These are phyloP conservation scores for Camellia japonica DNA, from an alignment of 148 eudicot genomes.

Conservation along the genomic window DNA sequence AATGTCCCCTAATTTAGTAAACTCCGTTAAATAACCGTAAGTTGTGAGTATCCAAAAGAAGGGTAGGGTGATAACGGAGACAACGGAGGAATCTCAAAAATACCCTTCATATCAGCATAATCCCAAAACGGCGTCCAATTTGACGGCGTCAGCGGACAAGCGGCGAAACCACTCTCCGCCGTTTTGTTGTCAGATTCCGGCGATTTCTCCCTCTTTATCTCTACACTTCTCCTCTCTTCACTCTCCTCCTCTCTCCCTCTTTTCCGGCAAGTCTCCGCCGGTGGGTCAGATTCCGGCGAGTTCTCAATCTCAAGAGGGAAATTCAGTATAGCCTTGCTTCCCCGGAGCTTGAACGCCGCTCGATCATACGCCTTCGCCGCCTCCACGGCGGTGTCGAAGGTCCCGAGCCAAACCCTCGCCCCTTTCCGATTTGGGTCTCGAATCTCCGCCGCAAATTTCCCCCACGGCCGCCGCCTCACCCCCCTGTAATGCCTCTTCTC, in stretches of 20 bases:
- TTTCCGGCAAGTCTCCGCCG: constrained; percentile 18
- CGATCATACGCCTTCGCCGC: constrained; percentile 35
- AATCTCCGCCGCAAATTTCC: constrained; percentile 36
- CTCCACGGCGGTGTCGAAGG: constrained; percentile 29
- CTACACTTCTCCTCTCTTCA: background rate
- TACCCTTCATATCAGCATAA: constrained; percentile 22
- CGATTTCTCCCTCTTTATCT: constrained; percentile 16
- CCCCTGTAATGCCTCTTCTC: constrained; percentile 25
- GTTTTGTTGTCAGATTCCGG: background rate
- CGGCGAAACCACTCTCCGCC: constrained; percentile 4
- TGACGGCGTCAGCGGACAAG: constrained; percentile 40
- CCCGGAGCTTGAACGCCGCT: constrained; percentile 32
- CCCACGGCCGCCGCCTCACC: constrained; percentile 35
- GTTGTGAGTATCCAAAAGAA: constrained; percentile 10
- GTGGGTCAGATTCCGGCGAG: background rate
- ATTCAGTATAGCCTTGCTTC: constrained; percentile 31
- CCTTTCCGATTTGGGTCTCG: constrained; percentile 31
- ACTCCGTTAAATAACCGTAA: constrained; percentile 12
- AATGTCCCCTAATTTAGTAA: background rate
- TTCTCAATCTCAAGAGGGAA: constrained; percentile 27
- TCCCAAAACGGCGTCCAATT: constrained; percentile 35
- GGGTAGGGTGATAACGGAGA: constrained; percentile 36
- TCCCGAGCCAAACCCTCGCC: constrained; percentile 33
- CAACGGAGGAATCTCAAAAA: constrained; percentile 35
- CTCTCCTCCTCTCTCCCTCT: constrained; percentile 7